Conservation (phyloP, 805 yeast genomes). For the Torulaspora maleeae region DNA sequence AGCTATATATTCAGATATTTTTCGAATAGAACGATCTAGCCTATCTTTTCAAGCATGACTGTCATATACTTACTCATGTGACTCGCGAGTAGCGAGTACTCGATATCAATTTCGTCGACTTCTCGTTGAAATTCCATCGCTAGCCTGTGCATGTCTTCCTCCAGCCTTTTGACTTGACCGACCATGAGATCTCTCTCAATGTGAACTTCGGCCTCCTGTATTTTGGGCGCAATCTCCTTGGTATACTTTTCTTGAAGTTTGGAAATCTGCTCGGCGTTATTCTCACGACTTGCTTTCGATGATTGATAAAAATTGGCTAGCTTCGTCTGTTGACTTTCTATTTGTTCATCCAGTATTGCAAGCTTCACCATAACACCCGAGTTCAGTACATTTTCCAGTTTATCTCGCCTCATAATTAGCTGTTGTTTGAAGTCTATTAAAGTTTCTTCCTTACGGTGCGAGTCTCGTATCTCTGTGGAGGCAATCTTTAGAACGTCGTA, state of each 20-base stretch:
- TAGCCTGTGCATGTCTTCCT: slow-evolving; percentile 33
- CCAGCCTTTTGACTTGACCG: slow-evolving; percentile 39
- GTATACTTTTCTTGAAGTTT: slow-evolving; percentile 45
- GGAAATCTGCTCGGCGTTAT: slow-evolving; percentile 43
- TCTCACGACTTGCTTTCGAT: slow-evolving; percentile 41
- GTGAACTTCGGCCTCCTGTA: slow-evolving; percentile 44
- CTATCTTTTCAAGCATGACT: slow-evolving; percentile 22
- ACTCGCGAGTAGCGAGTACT: slow-evolving; percentile 50
- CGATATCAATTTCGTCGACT: slow-evolving; percentile 48
- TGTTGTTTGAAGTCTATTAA: slow-evolving; percentile 50
- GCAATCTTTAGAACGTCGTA: slow-evolving; percentile 38
- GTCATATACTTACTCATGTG: slow-evolving; percentile 48
- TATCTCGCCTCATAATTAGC: slow-evolving; percentile 41
- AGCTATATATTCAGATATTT: slow-evolving; percentile 67
- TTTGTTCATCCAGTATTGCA: slow-evolving; percentile 40
- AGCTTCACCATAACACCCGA: slow-evolving; percentile 42
- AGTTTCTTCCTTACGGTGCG: slow-evolving; percentile 36
- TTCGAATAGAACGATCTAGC: slow-evolving; percentile 32
- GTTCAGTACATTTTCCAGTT: slow-evolving; percentile 36
- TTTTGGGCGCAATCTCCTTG: slow-evolving; percentile 45
- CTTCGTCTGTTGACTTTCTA: slow-evolving; percentile 47
- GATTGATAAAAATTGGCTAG: slow-evolving; percentile 46
- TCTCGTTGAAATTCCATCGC: slow-evolving; percentile 48
- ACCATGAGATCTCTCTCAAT: slow-evolving; percentile 37
- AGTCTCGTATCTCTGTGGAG: slow-evolving; percentile 43